Conservation (phyloP, 2,329 filamentous ascomycete species). For the Xylariales sp. region DNA sequence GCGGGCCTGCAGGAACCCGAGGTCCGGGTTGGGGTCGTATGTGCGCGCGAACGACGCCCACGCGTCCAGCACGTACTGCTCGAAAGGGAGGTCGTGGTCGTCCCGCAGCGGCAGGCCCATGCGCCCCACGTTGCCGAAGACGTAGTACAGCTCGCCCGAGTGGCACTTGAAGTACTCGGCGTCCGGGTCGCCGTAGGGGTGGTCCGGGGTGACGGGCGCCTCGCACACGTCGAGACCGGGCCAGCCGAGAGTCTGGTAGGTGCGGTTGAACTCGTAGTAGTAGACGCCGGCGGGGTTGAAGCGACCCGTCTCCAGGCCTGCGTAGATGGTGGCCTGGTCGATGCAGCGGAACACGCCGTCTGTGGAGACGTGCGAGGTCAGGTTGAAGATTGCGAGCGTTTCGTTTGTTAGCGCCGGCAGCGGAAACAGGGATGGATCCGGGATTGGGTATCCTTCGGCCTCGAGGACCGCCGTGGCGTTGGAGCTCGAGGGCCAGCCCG, state of each 20-base stretch:
- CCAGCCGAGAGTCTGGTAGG: slow-evolving; percentile 47
- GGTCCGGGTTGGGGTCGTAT: slow-evolving; percentile 45
- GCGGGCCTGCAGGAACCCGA: slow-evolving; percentile 37
- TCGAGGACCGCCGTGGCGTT: slow-evolving; percentile 27
- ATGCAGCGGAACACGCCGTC: slow-evolving; percentile 57
- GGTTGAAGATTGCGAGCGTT: slow-evolving; percentile 52
- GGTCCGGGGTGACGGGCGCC: slow-evolving; percentile 28
- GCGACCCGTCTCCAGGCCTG: slow-evolving; percentile 37
- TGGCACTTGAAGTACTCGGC: slow-evolving; percentile 48
- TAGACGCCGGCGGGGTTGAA: slow-evolving; percentile 44
- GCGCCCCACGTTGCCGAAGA: slow-evolving; percentile 46
- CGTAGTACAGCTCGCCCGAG: slow-evolving; percentile 49
- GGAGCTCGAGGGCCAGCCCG: slow-evolving; percentile 35
- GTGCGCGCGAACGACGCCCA: slow-evolving; percentile 47
- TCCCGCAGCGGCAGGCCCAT: slow-evolving; percentile 41
- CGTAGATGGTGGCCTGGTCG: slow-evolving; percentile 53
- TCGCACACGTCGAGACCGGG: slow-evolving; percentile 48
- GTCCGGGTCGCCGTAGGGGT: slow-evolving; percentile 17
- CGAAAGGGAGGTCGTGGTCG: slow-evolving; percentile 30
- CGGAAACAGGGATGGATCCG: slow-evolving; percentile 43
- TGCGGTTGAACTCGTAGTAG: slow-evolving; percentile 58
- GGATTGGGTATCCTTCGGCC: slow-evolving; percentile 23
- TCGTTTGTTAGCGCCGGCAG: slow-evolving; percentile 38
- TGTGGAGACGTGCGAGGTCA: slow-evolving; percentile 49
- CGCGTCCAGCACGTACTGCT: slow-evolving; percentile 37